A percentile compares a stretch with the other conserved stretches of the same genome.
These are phyloP conservation scores for Neurospora sp. DNA, from an alignment of 495 filamentous ascomycete species.

Conservation along the genomic window DNA sequence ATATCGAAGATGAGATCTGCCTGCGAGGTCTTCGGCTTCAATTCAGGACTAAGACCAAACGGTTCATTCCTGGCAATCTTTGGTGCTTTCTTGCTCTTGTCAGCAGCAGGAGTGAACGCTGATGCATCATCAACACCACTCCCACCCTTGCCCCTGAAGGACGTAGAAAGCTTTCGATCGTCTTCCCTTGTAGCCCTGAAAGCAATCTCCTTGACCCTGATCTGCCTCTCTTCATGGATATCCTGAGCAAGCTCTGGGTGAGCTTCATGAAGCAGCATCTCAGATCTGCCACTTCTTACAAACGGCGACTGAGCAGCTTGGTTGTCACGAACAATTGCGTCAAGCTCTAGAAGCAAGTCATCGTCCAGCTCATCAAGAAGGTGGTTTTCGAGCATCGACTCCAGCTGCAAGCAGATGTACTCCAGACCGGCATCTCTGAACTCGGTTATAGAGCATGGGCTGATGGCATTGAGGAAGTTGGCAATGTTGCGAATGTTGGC, in stretches of 20 bases:
- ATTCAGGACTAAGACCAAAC: slow-evolving; percentile 38
- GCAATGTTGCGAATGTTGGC: slow-evolving; percentile 82
- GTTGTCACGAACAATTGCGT: slow-evolving; percentile 68
- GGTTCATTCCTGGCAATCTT: slow-evolving; percentile 36
- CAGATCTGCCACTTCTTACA: slow-evolving; percentile 61
- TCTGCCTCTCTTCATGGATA: slow-evolving; percentile 40
- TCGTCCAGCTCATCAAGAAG: slow-evolving; percentile 78
- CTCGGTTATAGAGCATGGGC: slow-evolving; percentile 66
- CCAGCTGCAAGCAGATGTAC: slow-evolving; percentile 84
- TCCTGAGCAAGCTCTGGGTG: slow-evolving; percentile 51
- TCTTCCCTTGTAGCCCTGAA: slow-evolving; percentile 52
- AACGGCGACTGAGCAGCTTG: slow-evolving; percentile 67
- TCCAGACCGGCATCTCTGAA: slow-evolving; percentile 86
- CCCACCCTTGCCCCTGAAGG: slow-evolving; percentile 36
- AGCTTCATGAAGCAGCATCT: slow-evolving; percentile 57
- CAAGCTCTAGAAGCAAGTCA: slow-evolving; percentile 68
- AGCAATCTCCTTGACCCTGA: slow-evolving; percentile 38
- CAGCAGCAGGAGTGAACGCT: slow-evolving; percentile 40
- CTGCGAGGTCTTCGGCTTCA: slow-evolving; percentile 54
- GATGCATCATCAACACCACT: slow-evolving; percentile 44
- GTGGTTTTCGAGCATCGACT: slow-evolving; percentile 80
- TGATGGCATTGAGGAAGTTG: slow-evolving; percentile 69
- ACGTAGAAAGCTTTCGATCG: slow-evolving; percentile 43
- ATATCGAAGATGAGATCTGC: slow-evolving; percentile 88
- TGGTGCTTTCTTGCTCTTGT: slow-evolving; percentile 40